These are phyloP conservation scores for Vaccinium myrtillus DNA, from an alignment of 148 eudicot species.

Conservation along the genomic window DNA sequence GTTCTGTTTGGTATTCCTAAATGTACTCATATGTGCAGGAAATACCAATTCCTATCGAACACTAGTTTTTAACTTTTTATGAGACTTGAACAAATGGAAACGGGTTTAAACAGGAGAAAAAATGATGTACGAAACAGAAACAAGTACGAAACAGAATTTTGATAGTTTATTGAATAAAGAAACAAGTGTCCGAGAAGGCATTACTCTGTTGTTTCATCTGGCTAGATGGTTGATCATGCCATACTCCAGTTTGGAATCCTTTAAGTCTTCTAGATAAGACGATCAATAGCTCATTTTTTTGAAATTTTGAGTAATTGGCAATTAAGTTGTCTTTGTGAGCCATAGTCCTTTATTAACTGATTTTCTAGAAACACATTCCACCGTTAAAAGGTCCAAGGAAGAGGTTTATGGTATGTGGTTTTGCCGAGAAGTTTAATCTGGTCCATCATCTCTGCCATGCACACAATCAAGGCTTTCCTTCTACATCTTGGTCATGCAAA, in stretches of 20 bases:
- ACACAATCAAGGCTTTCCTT: background rate
- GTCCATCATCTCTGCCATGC: background rate
- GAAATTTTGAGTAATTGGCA: background rate
- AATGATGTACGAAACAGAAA: background rate
- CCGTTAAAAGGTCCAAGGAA: background rate
- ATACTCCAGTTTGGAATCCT: background rate
- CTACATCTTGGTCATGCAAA: background rate
- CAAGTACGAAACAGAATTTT: background rate
- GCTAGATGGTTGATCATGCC: background rate
- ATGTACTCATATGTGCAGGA: background rate
- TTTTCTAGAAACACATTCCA: background rate
- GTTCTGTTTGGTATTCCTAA: slow-evolving; percentile 3
- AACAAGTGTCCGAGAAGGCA: background rate
- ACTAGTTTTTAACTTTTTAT: background rate
- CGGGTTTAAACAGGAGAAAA: background rate
- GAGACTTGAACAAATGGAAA: background rate
- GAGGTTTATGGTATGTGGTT: background rate
- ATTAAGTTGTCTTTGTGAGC: background rate
- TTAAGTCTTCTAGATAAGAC: background rate
- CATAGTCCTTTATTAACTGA: background rate
- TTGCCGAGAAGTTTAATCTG: slow-evolving; percentile 3
- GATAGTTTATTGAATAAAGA: background rate
- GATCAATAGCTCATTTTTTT: background rate
- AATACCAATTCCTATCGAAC: background rate
- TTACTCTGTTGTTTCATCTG: background rate